Evolutionary conservation across 179 eudicot species (phyloP), one percentile per base, ranked within the genome.

Genomic region (Patellifolia procumbens): DNA sequence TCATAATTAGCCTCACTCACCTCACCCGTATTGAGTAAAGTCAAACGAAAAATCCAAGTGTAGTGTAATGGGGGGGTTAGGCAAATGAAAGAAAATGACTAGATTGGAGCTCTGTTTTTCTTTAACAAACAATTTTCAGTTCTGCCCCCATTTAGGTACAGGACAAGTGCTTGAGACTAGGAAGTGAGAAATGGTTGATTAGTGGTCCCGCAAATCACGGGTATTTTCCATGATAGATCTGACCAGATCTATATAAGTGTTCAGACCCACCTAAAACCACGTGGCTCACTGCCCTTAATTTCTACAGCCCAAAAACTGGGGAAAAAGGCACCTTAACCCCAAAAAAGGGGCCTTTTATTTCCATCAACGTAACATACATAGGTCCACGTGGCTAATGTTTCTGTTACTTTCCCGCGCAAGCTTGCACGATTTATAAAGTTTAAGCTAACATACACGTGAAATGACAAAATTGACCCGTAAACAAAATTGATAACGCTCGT

Each of bases 161-260:
- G n/a, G n/a, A n/a, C n/a, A 16, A 22, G 12, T 37, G 39, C 66
- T 68, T 55, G 53, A 78, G 11, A 39, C 62, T 48, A 68, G 31
- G 52, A 68, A 58, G 68, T 58, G n/a, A 59, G 69, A 78, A 65
- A 48, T 34, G 15, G 32, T n/a, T 49, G 55, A 70, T 75, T 43
- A 76, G 83, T 72, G 77, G 83, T 48, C 80, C 79, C 72, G 46
- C n/a, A 70, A 75, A 70, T 69, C 79, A 63, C 75, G 75, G 78
- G 62, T 26, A n/a, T 31, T 48, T 48, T 69, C 60, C 59, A 70
- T 49, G 26, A 12, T 70, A 69, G 58, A 34, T 56, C 55, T 70
- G 19, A 77, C 15, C 73, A 34, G 69, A 74, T 68, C 78, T 79
- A 68, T 58, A 74, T 43, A 46, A 43, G 68, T 68, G 70, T 60